These are phyloP conservation scores for Taiwanofungus camphoratus DNA, from an alignment of 1,284 basidiomycete genomes.

Conservation along the genomic window DNA sequence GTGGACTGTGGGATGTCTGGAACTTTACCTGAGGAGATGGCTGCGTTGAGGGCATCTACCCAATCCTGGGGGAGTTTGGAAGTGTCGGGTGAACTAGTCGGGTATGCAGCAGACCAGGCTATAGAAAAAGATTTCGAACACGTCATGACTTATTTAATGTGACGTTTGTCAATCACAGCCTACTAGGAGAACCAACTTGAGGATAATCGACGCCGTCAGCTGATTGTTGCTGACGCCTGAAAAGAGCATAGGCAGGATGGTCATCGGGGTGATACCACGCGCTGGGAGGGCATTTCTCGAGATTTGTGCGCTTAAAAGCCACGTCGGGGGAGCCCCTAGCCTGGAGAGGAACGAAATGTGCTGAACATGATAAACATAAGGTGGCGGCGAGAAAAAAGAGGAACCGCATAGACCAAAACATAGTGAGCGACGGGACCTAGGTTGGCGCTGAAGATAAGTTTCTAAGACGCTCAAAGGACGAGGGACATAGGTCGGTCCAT, in stretches of 20 bases:
- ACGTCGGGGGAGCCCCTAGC: too few relatives aligned
- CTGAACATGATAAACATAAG: too few relatives aligned
- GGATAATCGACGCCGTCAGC: conserved; percentile 44
- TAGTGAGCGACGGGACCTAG: too few relatives aligned
- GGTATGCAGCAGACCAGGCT: conserved; percentile 61
- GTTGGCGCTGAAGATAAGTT: too few relatives aligned
- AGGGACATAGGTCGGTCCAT: too few relatives aligned
- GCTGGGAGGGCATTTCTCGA: conserved; percentile 29
- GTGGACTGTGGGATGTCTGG: conserved; percentile 58
- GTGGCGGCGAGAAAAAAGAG: too few relatives aligned
- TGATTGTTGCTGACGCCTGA: conserved; percentile 40
- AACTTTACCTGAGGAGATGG: conserved; percentile 64
- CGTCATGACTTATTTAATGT: too few relatives aligned
- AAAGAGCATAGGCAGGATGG: conserved; percentile 55
- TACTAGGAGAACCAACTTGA: conserved; percentile 54
- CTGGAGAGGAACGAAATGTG: too few relatives aligned
- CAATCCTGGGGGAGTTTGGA: conserved; percentile 52
- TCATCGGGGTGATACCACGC: conserved; percentile 53
- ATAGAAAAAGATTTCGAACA: conserved; percentile 3
- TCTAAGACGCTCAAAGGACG: too few relatives aligned
- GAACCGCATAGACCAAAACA: too few relatives aligned
- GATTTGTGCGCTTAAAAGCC: too few relatives aligned
- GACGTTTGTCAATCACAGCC: too few relatives aligned
- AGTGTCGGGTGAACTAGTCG: conserved; percentile 37
- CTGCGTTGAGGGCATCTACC: conserved; percentile 60